Conservation (phyloP, 129 eudicot genomes). For the Tanacetum coccineum region DNA sequence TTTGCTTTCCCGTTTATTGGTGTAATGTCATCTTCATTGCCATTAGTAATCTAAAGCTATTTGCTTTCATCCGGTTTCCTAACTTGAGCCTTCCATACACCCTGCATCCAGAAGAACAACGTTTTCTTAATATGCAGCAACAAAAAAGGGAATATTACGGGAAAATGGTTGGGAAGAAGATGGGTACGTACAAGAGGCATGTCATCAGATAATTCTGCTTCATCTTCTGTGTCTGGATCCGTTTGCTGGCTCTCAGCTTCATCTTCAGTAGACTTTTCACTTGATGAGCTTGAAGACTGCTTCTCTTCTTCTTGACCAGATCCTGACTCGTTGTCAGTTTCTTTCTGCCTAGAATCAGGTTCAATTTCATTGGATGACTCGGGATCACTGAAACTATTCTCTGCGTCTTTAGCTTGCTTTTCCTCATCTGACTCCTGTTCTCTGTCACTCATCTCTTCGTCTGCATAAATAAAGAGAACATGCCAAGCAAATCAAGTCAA, state of each 20-base stretch:
- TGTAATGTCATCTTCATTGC: slow-evolving; percentile 16
- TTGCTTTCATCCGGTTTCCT: slow-evolving; percentile 44
- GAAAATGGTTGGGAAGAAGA: neutral
- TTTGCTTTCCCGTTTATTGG: slow-evolving; percentile 21
- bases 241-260: slow-evolving; percentile 14
- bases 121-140: neutral
- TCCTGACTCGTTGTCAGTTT: slow-evolving; percentile 24
- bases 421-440: neutral
- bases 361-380: slow-evolving; percentile 33
- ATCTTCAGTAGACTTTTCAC: slow-evolving; percentile 27
- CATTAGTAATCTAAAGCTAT: slow-evolving; percentile 25
- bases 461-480: slow-evolving; percentile 21
- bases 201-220: slow-evolving; percentile 51
- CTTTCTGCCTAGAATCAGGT: slow-evolving; percentile 29
- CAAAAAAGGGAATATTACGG: neutral
- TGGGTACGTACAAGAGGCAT: slow-evolving; percentile 58
- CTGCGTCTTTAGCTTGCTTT: slow-evolving; percentile 27
- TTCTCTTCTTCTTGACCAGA: slow-evolving; percentile 39
- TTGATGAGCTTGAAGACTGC: slow-evolving; percentile 22
- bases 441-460: slow-evolving; percentile 37
- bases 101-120: slow-evolving; percentile 40
- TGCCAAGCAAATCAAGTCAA: neutral
- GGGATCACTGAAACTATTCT: slow-evolving; percentile 36
- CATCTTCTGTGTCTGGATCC: too few species aligned
- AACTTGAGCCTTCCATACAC: slow-evolving; percentile 55